These are phyloP conservation scores for Diaporthe batatas DNA, from an alignment of 2,329 filamentous ascomycete genomes.

Conservation along the genomic window DNA sequence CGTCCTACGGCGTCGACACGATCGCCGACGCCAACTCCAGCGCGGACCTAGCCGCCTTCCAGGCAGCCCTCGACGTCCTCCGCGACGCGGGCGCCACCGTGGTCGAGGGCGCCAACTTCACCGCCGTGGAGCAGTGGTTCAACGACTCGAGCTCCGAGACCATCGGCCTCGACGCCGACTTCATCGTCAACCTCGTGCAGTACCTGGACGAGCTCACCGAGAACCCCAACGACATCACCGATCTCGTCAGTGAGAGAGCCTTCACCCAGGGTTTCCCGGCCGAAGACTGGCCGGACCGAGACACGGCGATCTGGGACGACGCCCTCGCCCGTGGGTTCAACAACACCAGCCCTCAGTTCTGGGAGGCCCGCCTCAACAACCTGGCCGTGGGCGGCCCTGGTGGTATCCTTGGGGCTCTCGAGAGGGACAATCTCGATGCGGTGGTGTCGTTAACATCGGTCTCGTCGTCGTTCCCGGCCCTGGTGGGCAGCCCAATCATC, in stretches of 20 bases:
- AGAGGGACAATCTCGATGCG: conserved; percentile 39
- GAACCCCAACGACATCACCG: conserved; percentile 69
- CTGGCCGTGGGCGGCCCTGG: conserved; percentile 68
- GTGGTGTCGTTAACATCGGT: conserved; percentile 37
- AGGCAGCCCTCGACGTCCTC: conserved; percentile 64
- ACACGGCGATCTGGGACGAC: conserved; percentile 69
- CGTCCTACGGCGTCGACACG: conserved; percentile 38
- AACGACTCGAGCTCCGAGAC: conserved; percentile 51
- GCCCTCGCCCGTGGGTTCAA: conserved; percentile 65
- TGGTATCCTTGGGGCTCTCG: conserved; percentile 65
- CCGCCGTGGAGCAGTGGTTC: conserved; percentile 53
- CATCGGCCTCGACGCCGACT: conserved; percentile 67
- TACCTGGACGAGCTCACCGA: conserved; percentile 69
- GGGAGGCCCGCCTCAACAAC: conserved; percentile 67
- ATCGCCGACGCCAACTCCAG: conserved; percentile 32
- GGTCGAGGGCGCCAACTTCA: conserved; percentile 64
- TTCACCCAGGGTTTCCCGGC: conserved; percentile 66
- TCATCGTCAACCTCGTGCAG: conserved; percentile 65
- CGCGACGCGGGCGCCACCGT: conserved; percentile 69
- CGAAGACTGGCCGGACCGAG: conserved; percentile 73
- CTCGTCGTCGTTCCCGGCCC: conserved; percentile 28
- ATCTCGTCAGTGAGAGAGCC: conserved; percentile 62
- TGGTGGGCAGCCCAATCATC: conserved; percentile 40
- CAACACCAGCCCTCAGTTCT: conserved; percentile 70
- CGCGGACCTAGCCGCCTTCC: conserved; percentile 62